phyloP scores from a whole-genome alignment of 805 yeast genomes.

The Myxozyma neglecta region DNA sequence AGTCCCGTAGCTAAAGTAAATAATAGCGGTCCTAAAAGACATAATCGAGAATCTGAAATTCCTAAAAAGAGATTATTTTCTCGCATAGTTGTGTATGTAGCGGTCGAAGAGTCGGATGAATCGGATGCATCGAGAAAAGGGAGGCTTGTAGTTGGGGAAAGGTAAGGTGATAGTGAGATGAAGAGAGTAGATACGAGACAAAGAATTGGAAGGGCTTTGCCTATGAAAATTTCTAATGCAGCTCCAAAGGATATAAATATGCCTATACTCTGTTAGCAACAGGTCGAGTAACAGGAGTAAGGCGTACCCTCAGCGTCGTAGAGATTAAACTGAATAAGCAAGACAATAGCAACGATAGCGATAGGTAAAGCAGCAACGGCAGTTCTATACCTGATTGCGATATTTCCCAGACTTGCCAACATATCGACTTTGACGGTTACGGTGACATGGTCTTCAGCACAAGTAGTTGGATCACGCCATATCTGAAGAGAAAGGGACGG shows the following conservation, averaged over 20 bases:
- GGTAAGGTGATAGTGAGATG: no score
- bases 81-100: slow-evolving; percentile 39
- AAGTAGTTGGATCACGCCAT: slow-evolving; percentile 36
- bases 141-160: slow-evolving; percentile 42
- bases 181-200: no score
- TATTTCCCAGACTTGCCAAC: slow-evolving; percentile 59
- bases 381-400: slow-evolving; percentile 78
- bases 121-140: slow-evolving; percentile 44
- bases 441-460: slow-evolving; percentile 13
- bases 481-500: slow-evolving; percentile 36
- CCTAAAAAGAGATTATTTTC: slow-evolving; percentile 65
- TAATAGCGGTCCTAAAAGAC: slow-evolving; percentile 62
- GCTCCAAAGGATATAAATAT: slow-evolving; percentile 24
- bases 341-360: slow-evolving; percentile 52
- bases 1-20: slow-evolving; percentile 50
- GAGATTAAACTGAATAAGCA: slow-evolving; percentile 55
- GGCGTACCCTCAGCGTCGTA: slow-evolving; percentile 39
- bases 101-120: neutral
- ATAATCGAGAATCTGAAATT: slow-evolving; percentile 54
- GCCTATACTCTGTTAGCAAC: neutral
- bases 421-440: slow-evolving; percentile 45
- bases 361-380: slow-evolving; percentile 70
- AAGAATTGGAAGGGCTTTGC: slow-evolving; percentile 39
- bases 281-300: no score
- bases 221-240: slow-evolving; percentile 37